These are phyloP conservation scores for Saccharomycopsis microspora DNA, from an alignment of 805 yeast genomes.

Conservation along the genomic window DNA sequence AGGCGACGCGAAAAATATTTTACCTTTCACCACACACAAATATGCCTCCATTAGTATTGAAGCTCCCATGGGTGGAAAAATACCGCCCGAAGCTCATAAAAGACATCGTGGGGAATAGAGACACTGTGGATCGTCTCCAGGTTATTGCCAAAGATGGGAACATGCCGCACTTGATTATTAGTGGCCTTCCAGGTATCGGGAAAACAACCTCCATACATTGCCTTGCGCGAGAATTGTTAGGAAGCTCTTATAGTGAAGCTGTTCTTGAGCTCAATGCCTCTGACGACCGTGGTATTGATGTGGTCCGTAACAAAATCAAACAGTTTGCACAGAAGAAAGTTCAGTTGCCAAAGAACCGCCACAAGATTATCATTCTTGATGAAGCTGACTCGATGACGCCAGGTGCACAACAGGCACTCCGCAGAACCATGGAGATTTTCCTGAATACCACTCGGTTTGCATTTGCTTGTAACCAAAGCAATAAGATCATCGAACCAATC, in stretches of 20 bases:
- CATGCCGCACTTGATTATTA: slow-evolving; percentile 91
- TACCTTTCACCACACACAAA: background rate
- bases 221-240: slow-evolving; percentile 74
- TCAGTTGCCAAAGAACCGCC: slow-evolving; percentile 76
- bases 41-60: slow-evolving; percentile 17
- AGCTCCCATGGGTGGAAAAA: slow-evolving; percentile 75
- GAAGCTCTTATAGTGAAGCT: slow-evolving; percentile 64
- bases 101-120: slow-evolving; percentile 90
- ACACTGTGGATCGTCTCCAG: slow-evolving; percentile 73
- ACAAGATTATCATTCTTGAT: slow-evolving; percentile 85
- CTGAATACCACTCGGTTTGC: slow-evolving; percentile 96
- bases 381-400: slow-evolving; percentile 97
- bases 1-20: too few relatives aligned
- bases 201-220: slow-evolving; percentile 92
- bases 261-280: slow-evolving; percentile 91
- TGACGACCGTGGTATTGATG: slow-evolving; percentile 96
- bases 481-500: slow-evolving; percentile 90
- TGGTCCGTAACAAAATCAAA: slow-evolving; percentile 86
- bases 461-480: slow-evolving; percentile 94
- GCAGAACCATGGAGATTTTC: slow-evolving; percentile 92
- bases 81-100: slow-evolving; percentile 72
- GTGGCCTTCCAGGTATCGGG: slow-evolving; percentile 97
- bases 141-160: slow-evolving; percentile 88
- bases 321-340: slow-evolving; percentile 94
- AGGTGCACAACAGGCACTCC: slow-evolving; percentile 89